Percentiles rank a stretch among this genome's conserved stretches.
Evolutionary conservation across 1,139 yeast species (phyloP).

Genomic region (Pichia sp.): DNA sequence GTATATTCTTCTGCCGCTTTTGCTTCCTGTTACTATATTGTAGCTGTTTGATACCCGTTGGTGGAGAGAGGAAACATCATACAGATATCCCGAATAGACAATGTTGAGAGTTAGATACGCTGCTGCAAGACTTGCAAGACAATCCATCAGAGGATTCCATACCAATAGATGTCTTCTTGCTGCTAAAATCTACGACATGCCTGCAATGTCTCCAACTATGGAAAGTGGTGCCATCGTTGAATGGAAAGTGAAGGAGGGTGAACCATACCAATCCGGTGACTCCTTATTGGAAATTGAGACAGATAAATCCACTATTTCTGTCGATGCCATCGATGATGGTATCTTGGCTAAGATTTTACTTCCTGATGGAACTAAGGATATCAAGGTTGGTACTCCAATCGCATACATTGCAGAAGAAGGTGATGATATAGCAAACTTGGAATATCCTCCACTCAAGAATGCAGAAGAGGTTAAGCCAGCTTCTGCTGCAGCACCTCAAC

Average conservation of each 20-base stretch:
- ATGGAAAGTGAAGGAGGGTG: constrained; percentile 88
- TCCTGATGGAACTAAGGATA: constrained; percentile 65
- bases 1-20: too few relatives aligned
- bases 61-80: too few relatives aligned
- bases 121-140: too few relatives aligned
- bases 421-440: constrained; percentile 65
- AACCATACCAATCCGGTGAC: constrained; percentile 73
- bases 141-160: constrained; percentile 7
- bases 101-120: too few relatives aligned
- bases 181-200: constrained; percentile 76
- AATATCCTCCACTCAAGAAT: constrained; percentile 40
- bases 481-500: constrained; percentile 24
- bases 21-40: too few relatives aligned
- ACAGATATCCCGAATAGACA: not conserved
- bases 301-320: constrained; percentile 89
- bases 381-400: constrained; percentile 84
- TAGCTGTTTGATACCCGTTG: too few relatives aligned
- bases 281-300: constrained; percentile 85
- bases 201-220: constrained; percentile 99
- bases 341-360: constrained; percentile 69
- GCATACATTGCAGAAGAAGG: constrained; percentile 84
- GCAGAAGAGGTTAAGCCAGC: constrained; percentile 6
- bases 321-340: constrained; percentile 93
- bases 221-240: constrained; percentile 93
- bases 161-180: constrained; percentile 21